Evolutionary conservation across 2,329 filamentous ascomycete species (phyloP).

Genomic region (Acarospora socialis): DNA sequence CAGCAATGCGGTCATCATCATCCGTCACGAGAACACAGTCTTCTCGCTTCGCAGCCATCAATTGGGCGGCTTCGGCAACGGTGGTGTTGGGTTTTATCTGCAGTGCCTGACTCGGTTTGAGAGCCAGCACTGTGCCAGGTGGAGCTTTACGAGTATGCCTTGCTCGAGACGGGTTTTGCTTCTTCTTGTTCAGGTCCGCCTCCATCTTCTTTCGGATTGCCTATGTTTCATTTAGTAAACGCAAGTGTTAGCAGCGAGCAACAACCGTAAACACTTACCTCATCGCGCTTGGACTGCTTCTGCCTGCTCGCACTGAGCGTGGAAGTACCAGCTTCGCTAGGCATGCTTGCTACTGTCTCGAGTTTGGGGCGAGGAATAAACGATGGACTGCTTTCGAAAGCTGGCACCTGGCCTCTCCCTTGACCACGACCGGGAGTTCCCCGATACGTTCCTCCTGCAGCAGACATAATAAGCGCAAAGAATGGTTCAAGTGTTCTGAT

Average conservation of each 20-base stretch:
- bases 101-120: constrained; percentile 87
- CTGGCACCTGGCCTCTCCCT: constrained; percentile 37
- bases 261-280: constrained; percentile 43
- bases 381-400: constrained; percentile 42
- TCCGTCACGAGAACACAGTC: constrained; percentile 97
- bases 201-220: constrained; percentile 95
- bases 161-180: constrained; percentile 61
- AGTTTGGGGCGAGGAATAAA: constrained; percentile 49
- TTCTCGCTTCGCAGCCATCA: constrained; percentile 98
- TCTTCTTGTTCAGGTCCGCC: constrained; percentile 96
- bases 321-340: constrained; percentile 43
- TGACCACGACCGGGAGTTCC: constrained; percentile 42
- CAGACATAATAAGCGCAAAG: constrained; percentile 47
- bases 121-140: constrained; percentile 84
- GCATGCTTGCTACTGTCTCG: constrained; percentile 30
- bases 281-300: constrained; percentile 95
- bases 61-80: constrained; percentile 87
- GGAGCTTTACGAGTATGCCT: constrained; percentile 84
- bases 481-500: too few species aligned
- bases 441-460: constrained; percentile 42
- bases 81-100: constrained; percentile 95
- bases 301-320: constrained; percentile 84
- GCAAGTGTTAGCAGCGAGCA: constrained; percentile 6
- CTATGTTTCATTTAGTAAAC: constrained; percentile 33
- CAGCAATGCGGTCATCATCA: constrained; percentile 92